A percentile compares a stretch with the other conserved stretches of the same genome.
Conservation (phyloP, 2,329 filamentous ascomycete genomes). For the Calonectria honghensis region DNA sequence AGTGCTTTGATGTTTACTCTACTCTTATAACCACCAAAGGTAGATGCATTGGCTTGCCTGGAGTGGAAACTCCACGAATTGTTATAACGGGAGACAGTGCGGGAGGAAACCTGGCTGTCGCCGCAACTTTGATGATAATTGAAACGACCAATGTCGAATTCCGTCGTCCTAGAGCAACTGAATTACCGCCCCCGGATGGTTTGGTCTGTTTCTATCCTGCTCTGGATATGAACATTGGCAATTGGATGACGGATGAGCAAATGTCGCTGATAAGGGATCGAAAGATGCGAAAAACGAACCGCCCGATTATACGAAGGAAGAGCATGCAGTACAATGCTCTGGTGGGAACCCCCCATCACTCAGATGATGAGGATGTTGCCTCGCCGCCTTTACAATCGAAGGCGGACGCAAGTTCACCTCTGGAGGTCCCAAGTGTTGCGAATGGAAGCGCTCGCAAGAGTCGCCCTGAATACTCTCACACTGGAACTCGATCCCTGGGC, state of each 20-base stretch:
- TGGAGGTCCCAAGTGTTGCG: conserved; percentile 37
- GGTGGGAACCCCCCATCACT: conserved; percentile 88
- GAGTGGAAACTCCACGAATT: conserved; percentile 61
- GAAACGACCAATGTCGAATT: conserved; percentile 77
- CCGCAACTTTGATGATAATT: conserved; percentile 91
- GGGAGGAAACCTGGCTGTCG: conserved; percentile 72
- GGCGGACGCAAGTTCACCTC: conserved; percentile 23
- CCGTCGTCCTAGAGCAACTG: conserved; percentile 62
- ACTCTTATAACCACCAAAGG: conserved; percentile 61
- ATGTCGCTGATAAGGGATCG: conserved; percentile 95
- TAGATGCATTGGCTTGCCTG: conserved; percentile 67
- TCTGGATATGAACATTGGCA: conserved; percentile 97
- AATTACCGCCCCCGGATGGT: conserved; percentile 85
- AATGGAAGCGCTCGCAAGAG: conserved; percentile 56
- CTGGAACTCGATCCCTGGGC: conserved; percentile 62
- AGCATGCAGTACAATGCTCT: conserved; percentile 91
- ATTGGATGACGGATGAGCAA: conserved; percentile 99
- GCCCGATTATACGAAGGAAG: conserved; percentile 86
- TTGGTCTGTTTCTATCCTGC: conserved; percentile 91
- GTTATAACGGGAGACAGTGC: conserved; percentile 70
- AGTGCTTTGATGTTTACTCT: conserved; percentile 69
- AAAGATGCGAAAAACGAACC: conserved; percentile 84
- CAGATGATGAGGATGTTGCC: conserved; percentile 80
- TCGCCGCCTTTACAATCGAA: conserved; percentile 43
- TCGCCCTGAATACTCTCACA: conserved; percentile 72